Evolutionary conservation across 768 basidiomycete genomes (phyloP), one percentile per base, ranked within the genome.

Genomic region (Kwoniella sp.): DNA sequence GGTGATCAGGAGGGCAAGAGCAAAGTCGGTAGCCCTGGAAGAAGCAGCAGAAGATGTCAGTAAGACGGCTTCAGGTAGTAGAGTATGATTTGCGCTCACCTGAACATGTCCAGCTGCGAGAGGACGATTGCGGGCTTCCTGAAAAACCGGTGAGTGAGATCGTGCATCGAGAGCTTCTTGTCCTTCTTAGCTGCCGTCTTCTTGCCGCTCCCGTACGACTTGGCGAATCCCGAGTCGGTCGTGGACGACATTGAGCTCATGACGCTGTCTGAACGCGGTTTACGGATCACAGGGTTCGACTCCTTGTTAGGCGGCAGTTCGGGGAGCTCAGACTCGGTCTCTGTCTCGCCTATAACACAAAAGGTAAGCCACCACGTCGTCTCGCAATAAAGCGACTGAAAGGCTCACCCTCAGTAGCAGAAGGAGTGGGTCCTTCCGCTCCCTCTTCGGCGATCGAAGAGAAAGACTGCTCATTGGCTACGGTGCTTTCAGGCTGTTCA

Each of bases 71-170:
- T 8, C 25, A 8, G 12, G 20, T 8, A 23, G 54, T 20, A 30
- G 58, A 48, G 5, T n/a, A 11, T n/a, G n/a, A n/a, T n/a, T n/a
- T n/a, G n/a, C n/a, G n/a, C 86, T 58, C 73, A 92, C 93, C 95
- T 85, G 73, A 96, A 84, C 17, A 93, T 67, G 81, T 99, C 96
- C 23, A 95, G 73, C 74, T 95, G 92, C 37, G 84, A 83, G 56
- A 97, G 81, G 25, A 91, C 84, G 22, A 98, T 86, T 2, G 88
- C 85, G 76, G 98, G 96, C 66, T 91, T 87, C 60, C 90, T 83
- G 84, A 99, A 97, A 81, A 93, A 99, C 72, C 88, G 86, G 81
- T 91, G 88, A 68, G 92, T 83, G 41, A 99, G 82, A 77, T 98
- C 96, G 79, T 96, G 93, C 76, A 92, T 88, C 1, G 93, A 91